A percentile compares a stretch with the other conserved stretches of the same genome.
Evolutionary conservation across 2,329 filamentous ascomycete genomes (phyloP).

Genomic region (Emmonsiellopsis sp.): DNA sequence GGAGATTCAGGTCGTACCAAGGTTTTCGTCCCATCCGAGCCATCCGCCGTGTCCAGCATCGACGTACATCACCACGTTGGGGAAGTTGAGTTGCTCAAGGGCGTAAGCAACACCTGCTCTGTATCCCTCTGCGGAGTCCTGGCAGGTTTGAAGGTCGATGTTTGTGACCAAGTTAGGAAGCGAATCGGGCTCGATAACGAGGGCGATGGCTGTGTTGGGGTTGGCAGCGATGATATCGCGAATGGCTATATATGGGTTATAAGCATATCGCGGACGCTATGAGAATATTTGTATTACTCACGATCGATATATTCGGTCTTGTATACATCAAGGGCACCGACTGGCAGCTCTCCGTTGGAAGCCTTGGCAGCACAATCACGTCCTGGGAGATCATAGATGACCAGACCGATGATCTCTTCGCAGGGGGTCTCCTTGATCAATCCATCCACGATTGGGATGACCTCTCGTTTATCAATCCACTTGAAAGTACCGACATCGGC

Average conservation of each 20-base stretch:
- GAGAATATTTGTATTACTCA: background rate
- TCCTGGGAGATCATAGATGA: slow-evolving; percentile 56
- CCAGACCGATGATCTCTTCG: slow-evolving; percentile 25
- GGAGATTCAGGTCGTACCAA: slow-evolving; percentile 15
- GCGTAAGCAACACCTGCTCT: slow-evolving; percentile 36
- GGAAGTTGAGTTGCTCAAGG: slow-evolving; percentile 36
- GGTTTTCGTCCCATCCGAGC: slow-evolving; percentile 56
- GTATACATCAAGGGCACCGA: slow-evolving; percentile 43
- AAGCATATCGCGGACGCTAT: background rate
- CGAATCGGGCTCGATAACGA: slow-evolving; percentile 53
- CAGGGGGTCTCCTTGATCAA: slow-evolving; percentile 13
- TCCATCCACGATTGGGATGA: slow-evolving; percentile 29
- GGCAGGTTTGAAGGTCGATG: slow-evolving; percentile 45
- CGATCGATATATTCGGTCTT: slow-evolving; percentile 44
- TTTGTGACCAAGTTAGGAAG: slow-evolving; percentile 57
- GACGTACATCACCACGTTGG: slow-evolving; percentile 56
- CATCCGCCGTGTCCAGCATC: slow-evolving; percentile 57
- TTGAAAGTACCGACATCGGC: slow-evolving; percentile 45
- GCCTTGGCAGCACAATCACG: slow-evolving; percentile 56
- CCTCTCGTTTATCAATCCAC: slow-evolving; percentile 44
- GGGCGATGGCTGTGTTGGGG: slow-evolving; percentile 43
- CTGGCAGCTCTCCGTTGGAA: slow-evolving; percentile 53
- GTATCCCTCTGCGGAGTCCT: slow-evolving; percentile 47
- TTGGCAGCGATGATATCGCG: slow-evolving; percentile 44
- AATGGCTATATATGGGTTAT: slow-evolving; percentile 27